phyloP scores from a whole-genome alignment of 2,329 filamentous ascomycete genomes.

The Hypoxylon sp. region DNA sequence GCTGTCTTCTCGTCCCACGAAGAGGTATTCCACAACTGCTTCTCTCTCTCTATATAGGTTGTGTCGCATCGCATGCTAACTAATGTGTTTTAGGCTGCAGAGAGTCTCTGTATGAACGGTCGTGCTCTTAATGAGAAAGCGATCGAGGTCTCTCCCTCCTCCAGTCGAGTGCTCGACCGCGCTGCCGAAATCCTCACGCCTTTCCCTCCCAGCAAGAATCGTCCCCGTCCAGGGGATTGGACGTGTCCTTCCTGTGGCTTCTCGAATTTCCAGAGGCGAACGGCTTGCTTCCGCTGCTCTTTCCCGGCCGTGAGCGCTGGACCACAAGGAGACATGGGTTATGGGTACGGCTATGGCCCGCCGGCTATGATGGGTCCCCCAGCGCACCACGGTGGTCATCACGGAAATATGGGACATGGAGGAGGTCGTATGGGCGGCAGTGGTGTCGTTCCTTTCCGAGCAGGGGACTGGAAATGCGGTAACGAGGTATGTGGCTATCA shows the following conservation, averaged over 20 bases:
- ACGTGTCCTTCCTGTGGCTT: slow-evolving; percentile 98
- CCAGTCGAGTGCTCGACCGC: slow-evolving; percentile 93
- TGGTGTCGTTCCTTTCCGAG: slow-evolving; percentile 93
- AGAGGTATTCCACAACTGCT: slow-evolving; percentile 73
- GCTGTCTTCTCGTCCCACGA: slow-evolving; percentile 99
- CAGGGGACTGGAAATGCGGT: slow-evolving; percentile 98
- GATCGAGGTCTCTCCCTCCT: slow-evolving; percentile 97
- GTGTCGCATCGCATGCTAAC: slow-evolving; percentile 1
- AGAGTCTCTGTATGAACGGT: slow-evolving; percentile 99
- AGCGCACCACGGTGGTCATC: slow-evolving; percentile 75
- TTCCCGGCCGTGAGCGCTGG: slow-evolving; percentile 92
- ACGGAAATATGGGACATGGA: slow-evolving; percentile 60
- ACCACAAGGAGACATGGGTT: slow-evolving; percentile 65
- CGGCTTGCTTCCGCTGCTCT: slow-evolving; percentile 97
- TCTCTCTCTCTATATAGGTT: background rate
- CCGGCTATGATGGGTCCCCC: slow-evolving; percentile 79
- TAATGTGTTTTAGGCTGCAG: slow-evolving; percentile 74
- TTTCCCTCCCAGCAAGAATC: slow-evolving; percentile 98
- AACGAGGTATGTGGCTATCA: slow-evolving; percentile 98
- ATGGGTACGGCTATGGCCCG: slow-evolving; percentile 69
- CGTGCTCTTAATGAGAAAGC: slow-evolving; percentile 98
- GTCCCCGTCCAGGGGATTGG: slow-evolving; percentile 96
- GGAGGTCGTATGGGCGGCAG: slow-evolving; percentile 80
- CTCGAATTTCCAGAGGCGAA: slow-evolving; percentile 98
- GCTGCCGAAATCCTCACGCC: slow-evolving; percentile 95